phyloP scores from a whole-genome alignment of 176 grass and related monocot genomes.

The Cenchrus americanus region DNA sequence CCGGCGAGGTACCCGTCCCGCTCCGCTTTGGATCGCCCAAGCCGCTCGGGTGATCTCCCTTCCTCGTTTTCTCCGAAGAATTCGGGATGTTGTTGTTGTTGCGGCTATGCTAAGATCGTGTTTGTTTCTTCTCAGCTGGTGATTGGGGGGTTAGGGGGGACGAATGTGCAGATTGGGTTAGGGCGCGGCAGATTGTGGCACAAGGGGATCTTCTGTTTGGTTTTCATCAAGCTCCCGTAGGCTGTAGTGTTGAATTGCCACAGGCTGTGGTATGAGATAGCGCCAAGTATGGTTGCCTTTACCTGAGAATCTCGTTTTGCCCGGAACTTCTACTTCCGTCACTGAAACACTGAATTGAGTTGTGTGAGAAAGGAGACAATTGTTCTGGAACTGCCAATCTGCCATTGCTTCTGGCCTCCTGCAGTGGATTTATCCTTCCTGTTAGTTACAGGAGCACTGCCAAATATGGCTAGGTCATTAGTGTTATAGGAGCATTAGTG shows the following conservation, averaged over 20 bases:
- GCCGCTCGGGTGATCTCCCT: neutral
- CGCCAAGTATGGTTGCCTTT: neutral
- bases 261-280: neutral
- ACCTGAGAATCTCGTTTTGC: neutral
- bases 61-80: neutral
- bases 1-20: conserved; percentile 51
- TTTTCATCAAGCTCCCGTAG: neutral
- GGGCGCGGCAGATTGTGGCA: neutral
- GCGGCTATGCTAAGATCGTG: neutral
- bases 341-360: neutral
- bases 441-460: neutral
- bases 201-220: neutral
- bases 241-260: neutral
- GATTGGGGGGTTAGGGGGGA: neutral
- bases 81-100: neutral
- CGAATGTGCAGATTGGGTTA: neutral
- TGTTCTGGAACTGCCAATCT: neutral
- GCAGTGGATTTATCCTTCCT: neutral
- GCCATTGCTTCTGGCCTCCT: neutral
- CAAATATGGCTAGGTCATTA: neutral
- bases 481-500: neutral
- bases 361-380: neutral
- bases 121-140: neutral
- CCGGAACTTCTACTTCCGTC: neutral
- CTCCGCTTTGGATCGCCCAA: neutral